Percentiles rank a stretch among this genome's conserved stretches.
Evolutionary conservation across 306 rosid species (phyloP).

Genomic region (Trichosanthes cucumerina): DNA sequence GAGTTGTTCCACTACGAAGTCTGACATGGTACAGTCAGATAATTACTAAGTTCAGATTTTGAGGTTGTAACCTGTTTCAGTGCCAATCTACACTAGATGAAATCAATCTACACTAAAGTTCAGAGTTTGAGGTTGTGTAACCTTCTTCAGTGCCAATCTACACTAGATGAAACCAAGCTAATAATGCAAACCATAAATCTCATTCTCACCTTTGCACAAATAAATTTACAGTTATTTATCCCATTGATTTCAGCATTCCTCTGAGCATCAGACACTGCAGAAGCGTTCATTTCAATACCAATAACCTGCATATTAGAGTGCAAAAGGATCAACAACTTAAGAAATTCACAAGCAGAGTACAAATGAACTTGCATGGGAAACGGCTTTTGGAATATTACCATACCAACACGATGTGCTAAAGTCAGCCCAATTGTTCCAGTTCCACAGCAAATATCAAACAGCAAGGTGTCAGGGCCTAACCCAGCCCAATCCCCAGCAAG

Average conservation of each 20-base stretch:
- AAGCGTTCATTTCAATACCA: slow-evolving; percentile 95
- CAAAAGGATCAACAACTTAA: slow-evolving; percentile 11
- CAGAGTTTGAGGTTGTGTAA: background rate
- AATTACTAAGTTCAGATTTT: background rate
- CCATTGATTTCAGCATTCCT: slow-evolving; percentile 92
- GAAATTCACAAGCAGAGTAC: background rate
- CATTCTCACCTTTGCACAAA: slow-evolving; percentile 90
- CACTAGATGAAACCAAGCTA: slow-evolving; percentile 5
- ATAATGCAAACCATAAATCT: slow-evolving; percentile 12
- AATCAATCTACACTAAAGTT: background rate
- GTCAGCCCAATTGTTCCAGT: slow-evolving; percentile 97
- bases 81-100: background rate
- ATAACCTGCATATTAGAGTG: slow-evolving; percentile 47
- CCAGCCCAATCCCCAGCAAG: slow-evolving; percentile 98
- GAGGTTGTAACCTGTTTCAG: background rate
- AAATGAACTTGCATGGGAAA: background rate
- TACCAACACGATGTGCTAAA: slow-evolving; percentile 90
- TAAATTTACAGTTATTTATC: slow-evolving; percentile 69
- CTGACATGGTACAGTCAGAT: background rate
- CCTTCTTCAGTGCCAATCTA: background rate
- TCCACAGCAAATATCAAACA: slow-evolving; percentile 92
- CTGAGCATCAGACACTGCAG: slow-evolving; percentile 80
- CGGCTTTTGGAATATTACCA: slow-evolving; percentile 59
- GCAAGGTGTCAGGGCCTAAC: slow-evolving; percentile 79
- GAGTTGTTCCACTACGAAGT: background rate